Conservation (phyloP, 2,329 filamentous ascomycete genomes). For the Leptographium galeiforme region DNA sequence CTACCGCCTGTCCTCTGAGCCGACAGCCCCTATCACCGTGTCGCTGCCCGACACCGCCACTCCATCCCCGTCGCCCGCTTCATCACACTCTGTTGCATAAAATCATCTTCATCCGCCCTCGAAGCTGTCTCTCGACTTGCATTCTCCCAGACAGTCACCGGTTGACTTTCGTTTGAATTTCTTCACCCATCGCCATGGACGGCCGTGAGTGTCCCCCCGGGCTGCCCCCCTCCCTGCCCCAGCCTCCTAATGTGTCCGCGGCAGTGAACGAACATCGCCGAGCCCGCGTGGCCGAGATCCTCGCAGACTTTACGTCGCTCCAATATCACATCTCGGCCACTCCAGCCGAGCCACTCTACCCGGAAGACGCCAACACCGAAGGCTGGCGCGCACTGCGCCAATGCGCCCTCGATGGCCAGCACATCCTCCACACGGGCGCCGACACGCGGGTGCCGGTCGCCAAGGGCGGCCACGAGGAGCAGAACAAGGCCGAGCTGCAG, state of each 20-base stretch:
- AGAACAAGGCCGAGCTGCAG: conserved; percentile 47
- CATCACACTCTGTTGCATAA: too few species aligned
- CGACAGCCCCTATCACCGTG: too few species aligned
- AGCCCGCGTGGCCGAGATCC: conserved; percentile 46
- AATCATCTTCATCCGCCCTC: too few species aligned
- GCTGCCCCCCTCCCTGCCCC: too few species aligned
- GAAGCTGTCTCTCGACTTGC: too few species aligned
- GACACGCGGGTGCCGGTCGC: conserved; percentile 44
- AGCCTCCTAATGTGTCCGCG: background rate
- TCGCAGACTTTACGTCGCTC: conserved; percentile 46
- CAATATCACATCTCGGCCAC: conserved; percentile 49
- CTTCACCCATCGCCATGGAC: conserved; percentile 7
- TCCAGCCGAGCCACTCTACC: conserved; percentile 38
- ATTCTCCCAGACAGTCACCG: background rate
- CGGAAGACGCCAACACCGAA: conserved; percentile 48
- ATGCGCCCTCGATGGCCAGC: conserved; percentile 47
- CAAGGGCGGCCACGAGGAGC: conserved; percentile 42
- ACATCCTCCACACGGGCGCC: conserved; percentile 51
- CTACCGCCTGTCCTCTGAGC: too few species aligned
- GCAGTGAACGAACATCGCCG: conserved; percentile 48
- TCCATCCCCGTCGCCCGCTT: too few species aligned
- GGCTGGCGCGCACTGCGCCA: conserved; percentile 50
- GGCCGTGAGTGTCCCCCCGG: conserved; percentile 9
- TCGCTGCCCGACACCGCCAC: too few species aligned
- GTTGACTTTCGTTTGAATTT: background rate